Evolutionary conservation across 2,329 filamentous ascomycete genomes (phyloP).

Genomic region (Xylaria sp.): DNA sequence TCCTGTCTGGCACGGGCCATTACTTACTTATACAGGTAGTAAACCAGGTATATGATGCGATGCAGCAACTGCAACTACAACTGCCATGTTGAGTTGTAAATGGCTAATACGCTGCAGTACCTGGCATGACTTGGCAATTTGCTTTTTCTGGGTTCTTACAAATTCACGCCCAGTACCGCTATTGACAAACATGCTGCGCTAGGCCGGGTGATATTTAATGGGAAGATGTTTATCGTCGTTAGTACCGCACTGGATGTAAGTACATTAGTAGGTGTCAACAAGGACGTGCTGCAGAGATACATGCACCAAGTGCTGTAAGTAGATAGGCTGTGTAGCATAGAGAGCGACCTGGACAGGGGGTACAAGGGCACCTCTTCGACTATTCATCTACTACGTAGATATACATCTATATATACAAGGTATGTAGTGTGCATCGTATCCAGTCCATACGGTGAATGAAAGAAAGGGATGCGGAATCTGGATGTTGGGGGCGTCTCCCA

Average conservation of each 20-base stretch:
- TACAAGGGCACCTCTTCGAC: not conserved
- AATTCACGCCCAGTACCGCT: not conserved
- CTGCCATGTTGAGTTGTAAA: constrained; percentile 13
- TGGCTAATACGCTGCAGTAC: constrained; percentile 9
- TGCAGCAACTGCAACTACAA: not conserved
- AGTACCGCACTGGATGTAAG: not conserved
- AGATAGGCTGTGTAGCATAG: not conserved
- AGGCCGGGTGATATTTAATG: not conserved
- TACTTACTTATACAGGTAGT: not conserved
- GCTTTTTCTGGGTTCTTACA: constrained; percentile 8
- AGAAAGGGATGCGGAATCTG: constrained; percentile 22
- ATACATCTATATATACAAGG: not conserved
- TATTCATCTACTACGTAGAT: no score
- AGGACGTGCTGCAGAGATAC: constrained; percentile 11
- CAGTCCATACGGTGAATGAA: not conserved
- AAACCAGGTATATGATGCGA: not conserved
- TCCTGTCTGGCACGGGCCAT: constrained; percentile 10
- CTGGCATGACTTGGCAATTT: constrained; percentile 26
- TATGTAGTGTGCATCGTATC: not conserved
- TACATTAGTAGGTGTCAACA: not conserved
- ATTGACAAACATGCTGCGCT: constrained; percentile 4
- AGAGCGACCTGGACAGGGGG: constrained; percentile 7
- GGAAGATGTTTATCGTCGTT: not conserved
- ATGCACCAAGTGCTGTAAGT: not conserved
- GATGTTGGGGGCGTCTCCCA: not conserved